phyloP scores from a whole-genome alignment of 2,329 filamentous ascomycete species.

The Colletotrichum sp. region DNA sequence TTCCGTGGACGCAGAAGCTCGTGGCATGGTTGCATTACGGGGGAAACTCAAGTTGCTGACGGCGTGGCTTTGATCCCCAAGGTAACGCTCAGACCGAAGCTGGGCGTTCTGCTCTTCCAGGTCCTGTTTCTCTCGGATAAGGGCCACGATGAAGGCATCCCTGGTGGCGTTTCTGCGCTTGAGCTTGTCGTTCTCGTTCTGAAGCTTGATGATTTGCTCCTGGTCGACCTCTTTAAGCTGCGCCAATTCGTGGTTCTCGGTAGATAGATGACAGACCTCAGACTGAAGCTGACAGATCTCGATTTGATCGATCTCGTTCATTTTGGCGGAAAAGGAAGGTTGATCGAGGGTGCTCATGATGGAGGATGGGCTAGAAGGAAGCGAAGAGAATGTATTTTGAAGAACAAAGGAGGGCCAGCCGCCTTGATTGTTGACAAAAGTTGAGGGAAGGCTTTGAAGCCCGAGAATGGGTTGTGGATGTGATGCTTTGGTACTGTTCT shows the following conservation, averaged over 20 bases:
- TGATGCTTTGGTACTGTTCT: background rate
- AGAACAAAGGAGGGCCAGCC: accelerated
- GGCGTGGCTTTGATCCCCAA: background rate
- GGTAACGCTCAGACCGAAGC: background rate
- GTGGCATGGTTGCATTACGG: accelerated
- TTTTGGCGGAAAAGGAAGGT: accelerated
- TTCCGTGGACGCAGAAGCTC: accelerated
- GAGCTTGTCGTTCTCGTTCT: background rate
- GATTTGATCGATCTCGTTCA: background rate
- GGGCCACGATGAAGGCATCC: background rate
- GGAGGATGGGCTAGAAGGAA: background rate
- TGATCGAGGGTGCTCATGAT: background rate
- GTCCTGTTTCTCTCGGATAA: background rate
- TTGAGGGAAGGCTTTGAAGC: accelerated
- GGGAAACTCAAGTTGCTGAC: background rate
- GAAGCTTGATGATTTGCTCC: background rate
- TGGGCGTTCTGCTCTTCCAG: background rate
- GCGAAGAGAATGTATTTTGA: background rate
- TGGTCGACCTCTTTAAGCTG: background rate
- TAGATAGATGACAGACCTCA: background rate
- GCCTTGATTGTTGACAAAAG: background rate
- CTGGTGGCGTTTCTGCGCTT: background rate
- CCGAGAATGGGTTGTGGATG: background rate
- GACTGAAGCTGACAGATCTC: background rate
- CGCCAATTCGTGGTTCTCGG: background rate